Evolutionary conservation across 768 basidiomycete species (phyloP).

Genomic region (Cubamyces sp.): DNA sequence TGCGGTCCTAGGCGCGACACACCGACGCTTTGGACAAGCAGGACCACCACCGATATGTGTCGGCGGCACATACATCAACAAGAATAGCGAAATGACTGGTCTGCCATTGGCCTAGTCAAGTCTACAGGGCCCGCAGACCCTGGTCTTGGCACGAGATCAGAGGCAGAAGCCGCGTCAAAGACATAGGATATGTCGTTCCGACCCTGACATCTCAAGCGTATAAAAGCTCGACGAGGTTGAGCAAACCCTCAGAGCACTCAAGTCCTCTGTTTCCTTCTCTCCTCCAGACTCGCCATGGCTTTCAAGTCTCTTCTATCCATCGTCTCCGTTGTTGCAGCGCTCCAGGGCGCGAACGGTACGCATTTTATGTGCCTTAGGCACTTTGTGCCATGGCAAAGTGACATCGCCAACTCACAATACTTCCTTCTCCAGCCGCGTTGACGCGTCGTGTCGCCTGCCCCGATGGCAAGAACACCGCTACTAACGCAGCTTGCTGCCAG

Average conservation of each 20-base stretch:
- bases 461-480: slow-evolving; percentile 35
- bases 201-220: not conserved
- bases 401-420: not conserved
- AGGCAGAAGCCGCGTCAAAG: not conserved
- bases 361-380: not conserved
- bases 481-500: slow-evolving; percentile 37
- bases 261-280: slow-evolving; percentile 1
- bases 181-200: slow-evolving; percentile 2
- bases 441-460: slow-evolving; percentile 35
- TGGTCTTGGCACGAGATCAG: slow-evolving; percentile 6
- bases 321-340: slow-evolving; percentile 27
- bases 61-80: not conserved
- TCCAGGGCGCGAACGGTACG: slow-evolving; percentile 28
- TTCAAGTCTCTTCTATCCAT: slow-evolving; percentile 28
- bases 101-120: slow-evolving; percentile 7
- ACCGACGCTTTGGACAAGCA: slow-evolving; percentile 9
- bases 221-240: slow-evolving; percentile 3
- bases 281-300: slow-evolving; percentile 26
- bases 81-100: not conserved
- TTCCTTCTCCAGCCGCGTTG: slow-evolving; percentile 23
- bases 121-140: not conserved
- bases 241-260: slow-evolving; percentile 17
- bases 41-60: not conserved
- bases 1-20: not conserved
- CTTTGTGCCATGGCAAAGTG: not conserved